Evolutionary conservation across 164 flowering plant species (phyloP), one percentile per base, ranked within the genome.

Genomic region (Kalanchoe fedtschenkoi): DNA sequence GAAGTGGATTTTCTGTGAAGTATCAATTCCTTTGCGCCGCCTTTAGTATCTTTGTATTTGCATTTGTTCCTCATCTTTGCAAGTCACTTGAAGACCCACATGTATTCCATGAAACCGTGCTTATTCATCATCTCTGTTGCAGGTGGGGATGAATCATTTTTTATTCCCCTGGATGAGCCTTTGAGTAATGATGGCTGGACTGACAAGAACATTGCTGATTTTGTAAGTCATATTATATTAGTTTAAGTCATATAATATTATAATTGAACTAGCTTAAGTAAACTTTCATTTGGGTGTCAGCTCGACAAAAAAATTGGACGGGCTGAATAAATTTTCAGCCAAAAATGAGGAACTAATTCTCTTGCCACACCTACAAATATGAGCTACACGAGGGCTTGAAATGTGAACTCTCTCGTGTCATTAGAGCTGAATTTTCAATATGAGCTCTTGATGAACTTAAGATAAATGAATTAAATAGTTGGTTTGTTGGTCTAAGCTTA

Each of bases 91-190:
- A 15, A 14, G 15, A 32, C n/a, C 24, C 28, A 8, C 28, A 21
- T 7, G 34, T 34, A 34, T 17, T 24, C 34, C 16, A 34, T 61
- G 51, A 32, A 9, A 43, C 17, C 29, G 6, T 35, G 28, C 14
- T 24, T 30, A 33, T 39, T 22, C 10, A n/a, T 56, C 21, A 8
- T 16, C 26, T 15, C 65, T 59, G 64, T 60, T 76, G 72, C 85
- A 93, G 97, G 66, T 65, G 78, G 71, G 46, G 83, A 79, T 71
- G 84, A 83, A 58, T 76, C 85, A 16, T 76, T 82, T 11, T 66
- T 87, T 30, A 63, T 80, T 64, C 75, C 76, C 24, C 64, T 93
- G 76, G 81, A 82, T 65, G 82, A 80, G 39, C 65, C 64, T 19
- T 30, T 68, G 57, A 68, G 64, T 55, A 58, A 35, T 58, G 81